Conservation (phyloP, 2,329 filamentous ascomycete genomes). For the Microascus cirrosus region DNA sequence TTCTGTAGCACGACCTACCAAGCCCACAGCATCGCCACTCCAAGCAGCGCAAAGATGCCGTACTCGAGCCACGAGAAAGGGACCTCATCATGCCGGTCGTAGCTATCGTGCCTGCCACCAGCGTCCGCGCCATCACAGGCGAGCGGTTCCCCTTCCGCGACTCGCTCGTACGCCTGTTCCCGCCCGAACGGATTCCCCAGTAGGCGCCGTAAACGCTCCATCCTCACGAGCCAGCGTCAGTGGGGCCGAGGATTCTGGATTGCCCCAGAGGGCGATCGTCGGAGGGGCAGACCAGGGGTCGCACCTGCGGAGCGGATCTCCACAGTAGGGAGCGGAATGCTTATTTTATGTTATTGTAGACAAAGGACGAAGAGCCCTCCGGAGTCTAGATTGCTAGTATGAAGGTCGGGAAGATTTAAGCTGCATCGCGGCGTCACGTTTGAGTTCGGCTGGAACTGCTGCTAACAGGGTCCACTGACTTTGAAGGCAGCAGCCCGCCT, state of each 20-base stretch:
- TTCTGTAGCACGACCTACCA: constrained; percentile 50
- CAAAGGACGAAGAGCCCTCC: too few relatives aligned
- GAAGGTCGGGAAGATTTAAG: too few relatives aligned
- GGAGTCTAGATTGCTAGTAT: too few relatives aligned
- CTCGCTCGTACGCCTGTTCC: constrained; percentile 6
- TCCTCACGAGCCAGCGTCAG: not conserved
- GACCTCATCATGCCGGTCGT: constrained; percentile 19
- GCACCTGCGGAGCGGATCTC: too few relatives aligned
- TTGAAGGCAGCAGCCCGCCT: too few relatives aligned
- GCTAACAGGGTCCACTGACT: too few relatives aligned
- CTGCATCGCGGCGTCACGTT: too few relatives aligned
- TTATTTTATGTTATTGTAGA: too few relatives aligned
- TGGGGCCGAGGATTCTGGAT: not conserved
- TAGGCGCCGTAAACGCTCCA: constrained; percentile 1
- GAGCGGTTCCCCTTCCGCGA: constrained; percentile 6
- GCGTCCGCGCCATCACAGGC: not conserved
- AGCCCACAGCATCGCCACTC: constrained; percentile 93
- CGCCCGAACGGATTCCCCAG: not conserved
- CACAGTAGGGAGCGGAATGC: too few relatives aligned
- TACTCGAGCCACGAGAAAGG: constrained; percentile 84
- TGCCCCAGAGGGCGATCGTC: not conserved
- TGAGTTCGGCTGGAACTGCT: too few relatives aligned
- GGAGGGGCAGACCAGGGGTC: not conserved
- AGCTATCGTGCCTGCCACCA: not conserved
- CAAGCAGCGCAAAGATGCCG: constrained; percentile 70